phyloP scores from a whole-genome alignment of 2,329 filamentous ascomycete genomes.

The Diaporthe ampelina region DNA sequence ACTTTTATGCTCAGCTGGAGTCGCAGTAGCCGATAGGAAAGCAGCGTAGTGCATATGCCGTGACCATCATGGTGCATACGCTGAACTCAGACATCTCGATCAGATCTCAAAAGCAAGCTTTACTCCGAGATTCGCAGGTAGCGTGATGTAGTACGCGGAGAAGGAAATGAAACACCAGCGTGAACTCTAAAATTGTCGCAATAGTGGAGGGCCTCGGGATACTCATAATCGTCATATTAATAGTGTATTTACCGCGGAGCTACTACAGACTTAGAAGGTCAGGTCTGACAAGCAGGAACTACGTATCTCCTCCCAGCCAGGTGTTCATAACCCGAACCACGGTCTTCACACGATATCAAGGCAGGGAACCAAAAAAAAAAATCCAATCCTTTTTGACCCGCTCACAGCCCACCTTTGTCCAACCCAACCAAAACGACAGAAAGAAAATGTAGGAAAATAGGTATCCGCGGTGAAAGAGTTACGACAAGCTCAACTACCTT shows the following conservation, averaged over 20 bases:
- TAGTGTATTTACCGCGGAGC: neutral
- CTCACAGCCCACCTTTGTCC: neutral
- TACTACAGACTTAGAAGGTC: neutral
- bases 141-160: neutral
- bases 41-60: slow-evolving; percentile 1
- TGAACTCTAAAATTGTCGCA: neutral
- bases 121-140: neutral
- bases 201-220: neutral
- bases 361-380: neutral
- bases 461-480: slow-evolving; percentile 28
- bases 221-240: slow-evolving; percentile 31
- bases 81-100: neutral
- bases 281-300: neutral
- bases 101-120: neutral
- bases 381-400: slow-evolving; percentile 10
- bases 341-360: neutral
- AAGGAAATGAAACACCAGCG: neutral
- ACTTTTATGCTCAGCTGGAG: neutral
- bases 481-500: neutral
- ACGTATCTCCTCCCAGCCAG: neutral
- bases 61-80: neutral
- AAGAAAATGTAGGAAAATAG: slow-evolving; percentile 31
- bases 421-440: slow-evolving; percentile 10
- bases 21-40: neutral
- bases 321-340: neutral